Percentiles rank a stretch among this genome's conserved stretches.
Conservation (phyloP, 345 rosid genomes). For the Isatis tinctoria region DNA sequence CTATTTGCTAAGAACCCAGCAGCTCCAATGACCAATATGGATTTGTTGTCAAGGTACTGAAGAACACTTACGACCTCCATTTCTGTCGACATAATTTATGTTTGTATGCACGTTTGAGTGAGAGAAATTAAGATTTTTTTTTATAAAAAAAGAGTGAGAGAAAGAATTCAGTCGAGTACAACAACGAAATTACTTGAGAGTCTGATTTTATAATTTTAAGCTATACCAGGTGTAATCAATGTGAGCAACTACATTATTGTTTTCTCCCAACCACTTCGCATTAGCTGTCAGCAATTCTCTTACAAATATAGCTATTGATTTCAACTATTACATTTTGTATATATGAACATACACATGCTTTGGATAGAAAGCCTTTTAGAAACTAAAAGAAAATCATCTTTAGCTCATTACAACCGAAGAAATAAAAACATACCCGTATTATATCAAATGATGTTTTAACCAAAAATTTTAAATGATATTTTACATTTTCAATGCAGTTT, state of each 20-base stretch:
- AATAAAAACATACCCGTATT: neutral
- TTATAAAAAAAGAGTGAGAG: too few species aligned
- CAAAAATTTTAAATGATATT: neutral
- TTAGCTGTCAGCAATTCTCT: conserved; percentile 14
- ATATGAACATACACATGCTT: neutral
- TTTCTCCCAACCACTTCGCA: conserved; percentile 14
- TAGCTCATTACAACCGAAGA: neutral
- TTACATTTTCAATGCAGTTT: neutral
- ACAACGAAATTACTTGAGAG: neutral
- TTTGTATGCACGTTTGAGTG: neutral
- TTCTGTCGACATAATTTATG: conserved; percentile 16
- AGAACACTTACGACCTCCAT: conserved; percentile 25
- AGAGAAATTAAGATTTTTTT: too few species aligned
- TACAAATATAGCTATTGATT: neutral
- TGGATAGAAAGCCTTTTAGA: neutral
- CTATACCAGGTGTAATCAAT: conserved; percentile 16
- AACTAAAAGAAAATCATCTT: neutral
- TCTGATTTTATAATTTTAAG: conserved; percentile 12
- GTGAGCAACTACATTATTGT: conserved; percentile 7
- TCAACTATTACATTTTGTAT: neutral
- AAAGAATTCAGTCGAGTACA: neutral
- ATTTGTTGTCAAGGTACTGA: conserved; percentile 33
- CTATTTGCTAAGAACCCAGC: conserved; percentile 36
- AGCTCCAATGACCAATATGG: conserved; percentile 31
- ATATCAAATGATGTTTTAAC: neutral